Base-by-base conservation (phyloP, 1,284 basidiomycete genomes). In the Fomitopsis pinicola region DNA sequence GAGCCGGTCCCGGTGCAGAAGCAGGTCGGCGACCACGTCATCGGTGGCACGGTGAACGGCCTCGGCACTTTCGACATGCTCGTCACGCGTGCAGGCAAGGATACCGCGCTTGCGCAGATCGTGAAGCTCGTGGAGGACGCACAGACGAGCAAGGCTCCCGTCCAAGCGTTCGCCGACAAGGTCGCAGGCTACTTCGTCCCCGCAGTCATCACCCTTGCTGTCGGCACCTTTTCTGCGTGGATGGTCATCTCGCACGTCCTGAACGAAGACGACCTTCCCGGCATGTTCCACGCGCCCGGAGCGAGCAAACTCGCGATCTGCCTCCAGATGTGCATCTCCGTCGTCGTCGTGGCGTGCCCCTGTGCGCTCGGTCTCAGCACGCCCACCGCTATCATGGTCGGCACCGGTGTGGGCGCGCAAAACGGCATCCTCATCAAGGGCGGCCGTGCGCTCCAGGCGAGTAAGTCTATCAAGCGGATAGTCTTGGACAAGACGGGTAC, bases 351-450 rank as follows among this genome's bases (percentile, higher is more conserved):
- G 60, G 97, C 97, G 4, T 99, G 97, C 73, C 97, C 97, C 0
- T 99, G 97, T 72, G 97, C 97, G 0, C 83, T 99, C 33, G 97
- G 97, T 3, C 83, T 99, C 59, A 94, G 92, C 62, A 99, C 97
- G 0, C 97, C 97, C 0, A 99, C 97, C 0, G 97, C 97, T 1
- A 96, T 99, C 75, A 99, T 99, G 97, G 97, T 99, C 44, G 97
- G 97, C 35, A 99, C 97, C 0, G 97, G 97, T 0, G 89, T 99
- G 59, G 97, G 97, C 1, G 97, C 97, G 12, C 85, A 92, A 79
- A 95, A 98, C 71, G 97, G 97, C 0, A 99, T 99, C 65, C 78
- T 99, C 55, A 98, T 99, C 85, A 99, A 99, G 73, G 96, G 97
- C 50, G 97, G 96, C 3, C 82, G 91, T 22, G 95, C 97, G 2